These are phyloP conservation scores for Melampsora occidentalis DNA, from an alignment of 1,284 basidiomycete species.

Conservation along the genomic window DNA sequence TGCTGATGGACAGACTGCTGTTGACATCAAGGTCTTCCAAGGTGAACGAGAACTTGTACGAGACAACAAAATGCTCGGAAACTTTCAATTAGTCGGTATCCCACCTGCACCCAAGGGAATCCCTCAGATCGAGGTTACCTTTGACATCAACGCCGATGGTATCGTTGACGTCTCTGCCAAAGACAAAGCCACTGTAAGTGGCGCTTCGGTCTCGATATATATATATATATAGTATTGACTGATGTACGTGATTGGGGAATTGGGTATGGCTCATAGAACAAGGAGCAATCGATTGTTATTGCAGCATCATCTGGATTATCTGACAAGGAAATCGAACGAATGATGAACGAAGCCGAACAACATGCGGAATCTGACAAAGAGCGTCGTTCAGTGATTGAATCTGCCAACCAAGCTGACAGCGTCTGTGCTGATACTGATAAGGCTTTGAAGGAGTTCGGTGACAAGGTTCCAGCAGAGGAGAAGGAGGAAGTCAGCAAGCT, in stretches of 20 bases:
- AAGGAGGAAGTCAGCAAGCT: constrained; percentile 89
- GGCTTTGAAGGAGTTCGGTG: constrained; percentile 95
- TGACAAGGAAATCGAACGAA: constrained; percentile 95
- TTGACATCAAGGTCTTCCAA: constrained; percentile 78
- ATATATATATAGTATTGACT: not conserved
- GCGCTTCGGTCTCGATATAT: not conserved
- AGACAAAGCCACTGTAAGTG: constrained; percentile 77
- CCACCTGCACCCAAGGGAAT: constrained; percentile 97
- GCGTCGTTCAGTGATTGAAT: constrained; percentile 84
- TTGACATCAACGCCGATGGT: constrained; percentile 97
- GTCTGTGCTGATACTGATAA: constrained; percentile 95
- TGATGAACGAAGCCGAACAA: constrained; percentile 91
- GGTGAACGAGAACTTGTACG: constrained; percentile 95
- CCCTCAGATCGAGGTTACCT: constrained; percentile 97
- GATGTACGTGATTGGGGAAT: not conserved
- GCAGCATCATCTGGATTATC: constrained; percentile 93
- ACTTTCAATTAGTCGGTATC: constrained; percentile 97
- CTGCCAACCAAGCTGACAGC: constrained; percentile 94
- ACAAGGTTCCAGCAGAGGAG: constrained; percentile 86
- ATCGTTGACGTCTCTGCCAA: constrained; percentile 96
- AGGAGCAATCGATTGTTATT: constrained; percentile 90
- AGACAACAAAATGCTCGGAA: constrained; percentile 98
- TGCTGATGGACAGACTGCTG: constrained; percentile 75
- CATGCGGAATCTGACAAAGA: constrained; percentile 62
- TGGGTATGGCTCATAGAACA: constrained; percentile 57